Evolutionary conservation across 1,139 yeast species (phyloP), one percentile per base, ranked within the genome.

Genomic region (Yamadazyma siamensis): DNA sequence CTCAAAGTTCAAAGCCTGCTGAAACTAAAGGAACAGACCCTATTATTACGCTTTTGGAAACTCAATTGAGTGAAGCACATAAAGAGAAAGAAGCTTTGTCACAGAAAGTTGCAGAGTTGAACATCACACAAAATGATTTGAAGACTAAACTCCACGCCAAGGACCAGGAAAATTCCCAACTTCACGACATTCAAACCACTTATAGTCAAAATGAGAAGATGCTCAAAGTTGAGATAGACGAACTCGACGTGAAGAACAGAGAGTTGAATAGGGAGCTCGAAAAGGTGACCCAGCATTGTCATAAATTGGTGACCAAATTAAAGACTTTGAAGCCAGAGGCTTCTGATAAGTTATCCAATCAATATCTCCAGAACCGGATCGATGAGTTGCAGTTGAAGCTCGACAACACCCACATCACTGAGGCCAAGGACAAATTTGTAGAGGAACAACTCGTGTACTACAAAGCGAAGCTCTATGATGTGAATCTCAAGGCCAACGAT

Each of bases 401-500:
- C 11, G 15, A 26, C 15, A 14, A 25, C 8, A 34, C 44, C 8
- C 37, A 35, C 20, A 28, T 39, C 13, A 23, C 34, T 5, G 29
- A 38, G 4, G 32, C 35, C 30, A 26, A 27, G 15, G 26, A 38
- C 27, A 18, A 43, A 47, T 10, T 32, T 13, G 26, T 25, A 11
- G 42, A 40, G 15, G 54, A 56, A 25, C 32, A 62, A 36, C 41
- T 61, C 27, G 53, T 54, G 22, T 67, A 61, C 39, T 64, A 59
- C 39, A 61, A 54, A 39, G 68, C 67, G 12, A 59, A 55, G 34
- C 54, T 64, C 27, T 54, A 56, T 34, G 73, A 67, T 35, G 40
- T 61, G 30, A 59, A 56, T 36, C 25, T 64, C 35, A 54, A 59
- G 46, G 55, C 71, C 34, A 54, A 60, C 23, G 86, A 80, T 46